Base-by-base conservation (phyloP, 805 yeast genomes). In the Candida anglica region DNA sequence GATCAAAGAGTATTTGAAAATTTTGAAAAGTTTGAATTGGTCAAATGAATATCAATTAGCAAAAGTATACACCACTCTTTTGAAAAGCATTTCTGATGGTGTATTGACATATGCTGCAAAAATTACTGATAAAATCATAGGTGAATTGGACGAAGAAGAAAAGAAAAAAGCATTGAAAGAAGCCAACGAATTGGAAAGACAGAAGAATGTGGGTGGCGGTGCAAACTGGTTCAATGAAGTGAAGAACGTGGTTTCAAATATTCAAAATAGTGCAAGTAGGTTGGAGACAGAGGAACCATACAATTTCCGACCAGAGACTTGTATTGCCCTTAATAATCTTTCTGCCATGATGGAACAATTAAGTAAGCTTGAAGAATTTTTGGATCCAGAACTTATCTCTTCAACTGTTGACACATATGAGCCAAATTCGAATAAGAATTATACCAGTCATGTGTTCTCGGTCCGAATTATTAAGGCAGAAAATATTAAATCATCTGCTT, bases 281-380 rank as follows among this genome's bases (percentile, higher is more conserved):
- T 36, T 63, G 4, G 60, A 57, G 5, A 42, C 44, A 3, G 56
- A 52, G 35, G 71, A 68, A 11, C 81, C 88, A 0, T 79, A 69
- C 48, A 70, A 73, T 28, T 82, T 82, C 59, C 65, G 69, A 38
- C 61, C 69, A 5, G 67, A 71, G 34, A 79, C 88, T 0, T 86
- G 94, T 56, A 75, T 83, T n/a, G 78, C 82, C n/a, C 61, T 86
- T 40, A 85, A 84, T 54, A 78, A 87, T 47, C 49, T 87, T 7
- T 66, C 75, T 1, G 70, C 73, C 8, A 66, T 76, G 66, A 51
- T 69, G 46, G 47, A 58, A 2, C 73, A 74, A 36, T 44, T 77
- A 7, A 60, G 71, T 29, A 69, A 64, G 21, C 48, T 84, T 14
- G 89, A 81, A 47, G 72, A 66, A 2, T 50, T 65, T 16, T 43